Base-by-base conservation (phyloP, 306 rosid species). In the Citrullus colocynthis region DNA sequence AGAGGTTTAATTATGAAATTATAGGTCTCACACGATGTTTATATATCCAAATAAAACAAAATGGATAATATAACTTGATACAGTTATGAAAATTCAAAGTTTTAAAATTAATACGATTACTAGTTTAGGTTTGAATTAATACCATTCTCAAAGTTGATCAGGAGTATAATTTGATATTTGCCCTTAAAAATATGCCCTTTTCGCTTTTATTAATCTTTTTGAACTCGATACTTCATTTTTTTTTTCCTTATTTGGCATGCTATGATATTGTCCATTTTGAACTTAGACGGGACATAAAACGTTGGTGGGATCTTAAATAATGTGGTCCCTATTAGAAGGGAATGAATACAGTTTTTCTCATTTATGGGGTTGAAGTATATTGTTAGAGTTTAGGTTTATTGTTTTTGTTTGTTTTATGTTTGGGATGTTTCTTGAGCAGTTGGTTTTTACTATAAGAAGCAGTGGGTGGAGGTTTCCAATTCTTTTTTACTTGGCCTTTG, bases 391-490 rank as follows among this genome's bases (percentile, higher is more conserved):
- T 18, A 30, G 66, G 37, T 60, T 4, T 60, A 13, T 60, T 28
- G 17, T 60, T 60, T 24, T 60, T 60, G 66, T 59, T 59, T 59
- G 65, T 58, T 58, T 20, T 58, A 58, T 58, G 34, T 59, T 59
- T 59, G 71, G 49, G 72, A 65, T 65, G 72, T 65, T 65, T 65
- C 72, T 65, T 65, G 49, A 65, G 72, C 28, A 65, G 28, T 65
- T 65, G 72, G 72, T 37, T 65, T 65, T 65, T 65, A 65, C 72
- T 65, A 18, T 45, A 63, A 63, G 28, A 36, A 36, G 72, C 72
- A 37, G 72, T 60, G 18, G 66, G 18, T 30, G 39, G 18, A 6
- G 9, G 18, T 12, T 1, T 59, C 0, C 28, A 24, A 24, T 3
- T 21, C 28, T 59, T 44, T 21, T 21, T 20, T 17, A 2, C 39